phyloP scores from a whole-genome alignment of 2,329 filamentous ascomycete genomes.

The Fusarium keratoplasticum region DNA sequence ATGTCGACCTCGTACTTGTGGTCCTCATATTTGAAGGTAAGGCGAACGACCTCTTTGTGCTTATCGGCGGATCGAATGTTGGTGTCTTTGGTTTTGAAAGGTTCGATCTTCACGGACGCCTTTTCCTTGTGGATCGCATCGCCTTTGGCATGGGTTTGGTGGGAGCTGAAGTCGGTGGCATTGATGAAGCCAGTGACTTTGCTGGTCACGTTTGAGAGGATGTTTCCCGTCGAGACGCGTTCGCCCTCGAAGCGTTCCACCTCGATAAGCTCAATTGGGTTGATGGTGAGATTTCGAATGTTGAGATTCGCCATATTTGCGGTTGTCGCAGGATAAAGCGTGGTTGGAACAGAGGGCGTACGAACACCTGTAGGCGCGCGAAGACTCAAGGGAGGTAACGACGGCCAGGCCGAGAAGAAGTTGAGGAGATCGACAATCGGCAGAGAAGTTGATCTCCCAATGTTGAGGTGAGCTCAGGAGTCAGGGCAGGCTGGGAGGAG shows the following conservation, averaged over 20 bases:
- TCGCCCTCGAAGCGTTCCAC: slow-evolving; percentile 78
- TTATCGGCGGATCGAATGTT: slow-evolving; percentile 70
- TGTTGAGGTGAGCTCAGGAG: not conserved
- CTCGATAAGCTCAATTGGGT: slow-evolving; percentile 76
- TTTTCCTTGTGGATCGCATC: slow-evolving; percentile 71
- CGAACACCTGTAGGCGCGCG: no score
- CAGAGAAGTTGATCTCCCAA: not conserved
- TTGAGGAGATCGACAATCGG: not conserved
- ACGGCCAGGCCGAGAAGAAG: not conserved
- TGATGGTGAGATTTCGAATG: slow-evolving; percentile 84
- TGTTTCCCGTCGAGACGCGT: slow-evolving; percentile 55
- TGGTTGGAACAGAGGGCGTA: not conserved
- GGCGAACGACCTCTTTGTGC: slow-evolving; percentile 74
- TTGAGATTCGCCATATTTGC: slow-evolving; percentile 67
- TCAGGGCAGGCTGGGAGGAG: not conserved
- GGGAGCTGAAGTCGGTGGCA: slow-evolving; percentile 50
- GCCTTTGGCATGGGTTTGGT: slow-evolving; percentile 59
- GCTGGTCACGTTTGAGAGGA: slow-evolving; percentile 59
- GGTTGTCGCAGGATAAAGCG: not conserved
- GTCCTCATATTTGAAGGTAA: slow-evolving; percentile 75
- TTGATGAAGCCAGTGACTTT: slow-evolving; percentile 58
- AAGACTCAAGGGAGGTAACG: not conserved
- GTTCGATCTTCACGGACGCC: slow-evolving; percentile 71
- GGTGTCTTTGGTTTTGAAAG: slow-evolving; percentile 72
- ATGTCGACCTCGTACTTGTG: slow-evolving; percentile 76